These are phyloP conservation scores for Cordyceps javanica DNA, from an alignment of 2,329 filamentous ascomycete species.

Conservation along the genomic window DNA sequence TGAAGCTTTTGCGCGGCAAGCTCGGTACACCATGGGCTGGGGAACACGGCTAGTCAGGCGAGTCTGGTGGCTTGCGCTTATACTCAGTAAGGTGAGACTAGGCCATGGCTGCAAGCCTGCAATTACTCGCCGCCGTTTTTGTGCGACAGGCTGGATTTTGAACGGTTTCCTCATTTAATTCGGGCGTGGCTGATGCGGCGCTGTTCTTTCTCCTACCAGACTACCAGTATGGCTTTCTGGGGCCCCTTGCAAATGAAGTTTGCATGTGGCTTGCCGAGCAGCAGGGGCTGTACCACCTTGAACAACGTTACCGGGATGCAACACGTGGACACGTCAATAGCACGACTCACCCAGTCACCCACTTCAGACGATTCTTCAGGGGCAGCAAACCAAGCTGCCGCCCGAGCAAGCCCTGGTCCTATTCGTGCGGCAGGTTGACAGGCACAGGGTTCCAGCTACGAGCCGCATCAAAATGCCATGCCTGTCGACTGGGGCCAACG, in stretches of 20 bases:
- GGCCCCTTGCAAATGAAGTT: not conserved
- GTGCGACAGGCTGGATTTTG: not conserved
- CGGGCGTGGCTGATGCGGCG: not conserved
- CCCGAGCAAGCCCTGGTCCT: not conserved
- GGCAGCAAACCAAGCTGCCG: not conserved
- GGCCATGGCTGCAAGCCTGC: not conserved
- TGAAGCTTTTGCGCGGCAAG: not conserved
- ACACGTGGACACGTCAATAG: slow-evolving; percentile 1
- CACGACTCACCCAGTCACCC: not conserved
- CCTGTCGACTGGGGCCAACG: not conserved
- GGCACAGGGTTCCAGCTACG: not conserved
- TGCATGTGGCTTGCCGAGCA: not conserved
- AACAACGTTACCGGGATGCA: not conserved
- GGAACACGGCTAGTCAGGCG: not conserved
- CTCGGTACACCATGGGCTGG: not conserved
- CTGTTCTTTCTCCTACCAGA: no score
- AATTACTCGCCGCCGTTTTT: not conserved
- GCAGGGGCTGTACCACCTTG: not conserved
- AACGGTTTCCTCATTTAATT: not conserved
- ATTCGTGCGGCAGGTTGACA: not conserved
- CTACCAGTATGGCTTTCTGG: not conserved
- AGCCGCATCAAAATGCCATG: not conserved
- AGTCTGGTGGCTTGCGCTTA: not conserved
- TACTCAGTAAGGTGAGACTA: no score
- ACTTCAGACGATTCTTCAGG: slow-evolving; percentile 2